Evolutionary conservation across 371 early-diverging fungal genomes (phyloP), one percentile per base, ranked within the genome.

Genomic region (Cokeromyces recurvatus): DNA sequence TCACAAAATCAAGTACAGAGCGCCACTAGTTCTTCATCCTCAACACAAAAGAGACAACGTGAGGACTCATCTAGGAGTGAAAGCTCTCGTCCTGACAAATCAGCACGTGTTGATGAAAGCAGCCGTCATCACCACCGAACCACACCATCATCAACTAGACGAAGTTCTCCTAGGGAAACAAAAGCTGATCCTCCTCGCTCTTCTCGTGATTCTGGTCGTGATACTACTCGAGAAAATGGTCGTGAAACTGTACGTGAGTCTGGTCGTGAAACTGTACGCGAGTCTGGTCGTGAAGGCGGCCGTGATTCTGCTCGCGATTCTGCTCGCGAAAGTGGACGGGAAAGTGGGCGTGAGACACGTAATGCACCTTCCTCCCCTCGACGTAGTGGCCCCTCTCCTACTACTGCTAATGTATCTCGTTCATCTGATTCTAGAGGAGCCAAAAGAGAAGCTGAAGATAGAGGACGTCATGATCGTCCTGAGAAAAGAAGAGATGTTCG

Each of bases 241-340:
- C 5, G 29, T 7, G 29, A 27, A 5, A 27, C 29, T 27, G 29
- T 5, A 7, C 51, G 57, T 15, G 52, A 27, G 2, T 51, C 55
- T 5, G 36, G 47, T 19, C 50, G 63, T 20, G 63, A 51, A 36
- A 45, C 38, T 35, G 60, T 51, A 1, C 22, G 55, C 15, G 60
- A 54, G 2, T 51, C 55, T 5, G 36, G 47, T 19, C 50, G 63
- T 20, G 63, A 62, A 31, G 55, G 48, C 14, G 48, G 37, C 0
- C 14, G 53, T 23, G 53, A 53, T 12, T 29, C 40, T 25, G 53
- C 46, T 15, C 36, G 57, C 12, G 57, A 62, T 38, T 34, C 38
- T 21, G 57, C 47, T 2, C 35, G 50, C 10, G 32, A 32, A 14
- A 48, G 22, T 15, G 32, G 27, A 8, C 27, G 52, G 29, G 50